Conservation (phyloP, 768 basidiomycete species). For the Pholiota molesta region DNA sequence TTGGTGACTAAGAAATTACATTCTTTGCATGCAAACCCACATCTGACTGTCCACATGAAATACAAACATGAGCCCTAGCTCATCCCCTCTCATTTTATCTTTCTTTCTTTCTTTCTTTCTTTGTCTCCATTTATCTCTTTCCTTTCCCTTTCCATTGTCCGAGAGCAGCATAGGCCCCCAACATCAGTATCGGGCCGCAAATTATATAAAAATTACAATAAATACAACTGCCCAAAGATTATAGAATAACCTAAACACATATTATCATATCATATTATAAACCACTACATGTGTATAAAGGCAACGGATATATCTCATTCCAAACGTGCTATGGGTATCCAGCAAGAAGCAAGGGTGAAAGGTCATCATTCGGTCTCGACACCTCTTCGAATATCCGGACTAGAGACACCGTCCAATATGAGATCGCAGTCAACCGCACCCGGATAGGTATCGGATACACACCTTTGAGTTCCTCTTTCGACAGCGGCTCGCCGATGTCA, state of each 20-base stretch:
- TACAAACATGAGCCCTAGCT: too few species aligned
- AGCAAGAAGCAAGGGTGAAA: slow-evolving; percentile 22
- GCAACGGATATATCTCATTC: not conserved
- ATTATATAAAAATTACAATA: too few species aligned
- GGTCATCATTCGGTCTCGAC: slow-evolving; percentile 32
- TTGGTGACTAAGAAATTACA: too few species aligned
- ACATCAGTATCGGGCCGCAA: too few species aligned
- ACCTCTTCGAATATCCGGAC: slow-evolving; percentile 58
- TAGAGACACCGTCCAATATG: slow-evolving; percentile 18
- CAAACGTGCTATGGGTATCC: slow-evolving; percentile 17
- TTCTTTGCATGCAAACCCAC: too few species aligned
- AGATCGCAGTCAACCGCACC: not conserved
- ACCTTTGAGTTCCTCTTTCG: slow-evolving; percentile 76
- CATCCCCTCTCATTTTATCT: too few species aligned
- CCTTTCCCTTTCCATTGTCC: too few species aligned
- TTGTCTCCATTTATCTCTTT: too few species aligned
- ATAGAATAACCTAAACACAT: not conserved
- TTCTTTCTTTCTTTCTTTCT: too few species aligned
- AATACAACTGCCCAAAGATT: not conserved
- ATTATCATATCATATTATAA: slow-evolving; percentile 5
- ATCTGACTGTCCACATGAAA: too few species aligned
- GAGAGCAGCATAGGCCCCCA: too few species aligned
- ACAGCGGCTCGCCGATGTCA: slow-evolving; percentile 66
- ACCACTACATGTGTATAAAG: not conserved
- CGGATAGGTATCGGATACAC: slow-evolving; percentile 3